Base-by-base conservation (phyloP, 495 filamentous ascomycete genomes). In the Aspergillus ostianus region DNA sequence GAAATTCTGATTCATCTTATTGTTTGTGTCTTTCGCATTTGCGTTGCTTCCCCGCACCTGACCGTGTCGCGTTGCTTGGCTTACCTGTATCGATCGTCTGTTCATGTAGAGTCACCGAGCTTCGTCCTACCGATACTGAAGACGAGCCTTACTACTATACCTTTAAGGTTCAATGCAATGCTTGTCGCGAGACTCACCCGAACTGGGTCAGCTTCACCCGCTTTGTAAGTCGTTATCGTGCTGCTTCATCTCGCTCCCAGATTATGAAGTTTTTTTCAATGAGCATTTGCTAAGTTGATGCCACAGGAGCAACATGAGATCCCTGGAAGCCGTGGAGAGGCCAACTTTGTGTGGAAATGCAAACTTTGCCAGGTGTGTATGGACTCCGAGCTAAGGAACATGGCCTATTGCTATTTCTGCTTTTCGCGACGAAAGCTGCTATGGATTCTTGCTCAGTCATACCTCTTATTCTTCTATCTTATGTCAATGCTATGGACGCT, bases 341-440 rank as follows among this genome's bases (percentile, higher is more conserved):
- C 94, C 9, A 97, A 97, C 74, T 97, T 98, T 71, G 94, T 98
- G 50, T 98, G 93, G 93, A 90, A 85, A 69, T 98, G 94, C 81
- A 96, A 91, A 72, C 88, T 90, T 63, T 98, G 91, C 84, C 87
- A 85, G 79, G 90, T 91, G 64, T 10, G 79, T 57, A 15, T 41
- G 13, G 2, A 41, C 36, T 17, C 13, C 2, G 13, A 41, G 13
- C 36, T 17, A 17, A 15, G 36, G 10, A 13, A 15, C 13, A 41
- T 17, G 36, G 36, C 36, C 10, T 4, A 32, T 41, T 15, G 12
- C 3, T 13, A 17, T 12, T 15, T 41, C 36, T 12, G 9, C 9
- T 12, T 41, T 41, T 41, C 36, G 5, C 9, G 10, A 41, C 9
- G 10, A 17, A 15, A 17, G 1, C 36, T 41, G 10, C 10, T 41